Evolutionary conservation across 371 early-diverging fungal genomes (phyloP).

Genomic region (Chytridiales sp.): DNA sequence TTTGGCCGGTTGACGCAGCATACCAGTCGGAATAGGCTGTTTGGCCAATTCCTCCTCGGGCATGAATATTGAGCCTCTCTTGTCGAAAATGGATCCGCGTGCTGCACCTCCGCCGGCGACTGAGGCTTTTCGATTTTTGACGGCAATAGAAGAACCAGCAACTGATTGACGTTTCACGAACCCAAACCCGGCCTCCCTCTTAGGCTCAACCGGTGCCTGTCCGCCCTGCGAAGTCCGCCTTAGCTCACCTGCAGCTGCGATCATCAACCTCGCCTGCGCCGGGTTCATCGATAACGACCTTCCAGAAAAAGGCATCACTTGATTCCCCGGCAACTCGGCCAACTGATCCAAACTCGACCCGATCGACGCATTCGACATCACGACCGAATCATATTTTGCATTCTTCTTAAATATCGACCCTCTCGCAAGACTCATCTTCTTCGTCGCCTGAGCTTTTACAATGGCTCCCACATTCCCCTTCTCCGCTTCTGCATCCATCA

Average conservation of each 20-base stretch:
- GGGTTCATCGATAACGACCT: constrained; percentile 1
- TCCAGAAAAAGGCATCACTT: neutral
- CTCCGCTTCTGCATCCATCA: neutral
- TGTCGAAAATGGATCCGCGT: constrained; percentile 8
- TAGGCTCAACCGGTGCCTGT: neutral
- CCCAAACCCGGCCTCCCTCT: constrained; percentile 14
- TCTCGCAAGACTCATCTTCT: too few relatives aligned
- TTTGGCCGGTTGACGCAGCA: constrained; percentile 15
- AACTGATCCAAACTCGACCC: neutral
- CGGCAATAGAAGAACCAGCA: too few relatives aligned
- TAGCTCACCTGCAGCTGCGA: constrained; percentile 11
- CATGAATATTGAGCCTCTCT: constrained; percentile 1
- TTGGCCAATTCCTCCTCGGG: neutral
- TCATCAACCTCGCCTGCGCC: constrained; percentile 8
- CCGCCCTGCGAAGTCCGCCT: neutral
- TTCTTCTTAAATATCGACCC: neutral
- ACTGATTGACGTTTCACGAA: constrained; percentile 24
- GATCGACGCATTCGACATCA: neutral
- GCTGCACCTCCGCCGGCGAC: neutral
- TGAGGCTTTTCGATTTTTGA: neutral
- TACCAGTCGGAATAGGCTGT: constrained; percentile 31
- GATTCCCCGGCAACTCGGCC: neutral
- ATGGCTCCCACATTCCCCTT: neutral
- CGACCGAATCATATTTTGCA: neutral
- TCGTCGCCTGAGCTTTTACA: neutral